A percentile compares a stretch with the other conserved stretches of the same genome.
Evolutionary conservation across 1,139 yeast genomes (phyloP).

Genomic region (Eremothecium coryli): DNA sequence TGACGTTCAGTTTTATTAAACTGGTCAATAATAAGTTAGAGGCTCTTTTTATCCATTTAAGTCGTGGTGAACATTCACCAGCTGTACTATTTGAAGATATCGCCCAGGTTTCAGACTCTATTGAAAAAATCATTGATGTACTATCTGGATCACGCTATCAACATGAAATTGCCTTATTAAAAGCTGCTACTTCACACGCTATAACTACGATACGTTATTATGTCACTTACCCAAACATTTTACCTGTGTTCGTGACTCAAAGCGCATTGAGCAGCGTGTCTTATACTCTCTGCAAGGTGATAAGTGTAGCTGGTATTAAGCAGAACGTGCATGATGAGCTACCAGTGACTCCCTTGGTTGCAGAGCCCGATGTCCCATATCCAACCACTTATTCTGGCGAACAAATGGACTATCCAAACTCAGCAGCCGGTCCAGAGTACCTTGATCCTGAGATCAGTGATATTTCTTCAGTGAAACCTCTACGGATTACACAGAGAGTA

Average conservation of each 20-base stretch:
- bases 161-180: slow-evolving; percentile 34
- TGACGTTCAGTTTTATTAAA: slow-evolving; percentile 39
- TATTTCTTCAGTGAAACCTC: slow-evolving; percentile 31
- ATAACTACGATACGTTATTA: slow-evolving; percentile 74
- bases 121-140: slow-evolving; percentile 36
- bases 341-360: slow-evolving; percentile 1
- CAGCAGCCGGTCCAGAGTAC: too few species aligned
- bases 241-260: slow-evolving; percentile 68
- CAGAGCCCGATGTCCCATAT: background rate
- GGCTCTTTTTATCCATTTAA: slow-evolving; percentile 19
- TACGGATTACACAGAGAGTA: slow-evolving; percentile 29
- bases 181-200: slow-evolving; percentile 67
- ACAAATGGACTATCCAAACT: background rate
- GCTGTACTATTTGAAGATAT: slow-evolving; percentile 46
- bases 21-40: slow-evolving; percentile 43
- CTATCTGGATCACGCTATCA: slow-evolving; percentile 19
- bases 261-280: slow-evolving; percentile 71
- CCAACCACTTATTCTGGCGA: background rate
- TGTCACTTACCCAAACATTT: slow-evolving; percentile 50
- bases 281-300: slow-evolving; percentile 63
- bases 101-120: slow-evolving; percentile 42
- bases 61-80: slow-evolving; percentile 33
- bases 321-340: slow-evolving; percentile 1
- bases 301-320: slow-evolving; percentile 46
- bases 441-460: too few species aligned